These are phyloP conservation scores for Anastatica hierochuntica DNA, from an alignment of 345 rosid species.

Conservation along the genomic window DNA sequence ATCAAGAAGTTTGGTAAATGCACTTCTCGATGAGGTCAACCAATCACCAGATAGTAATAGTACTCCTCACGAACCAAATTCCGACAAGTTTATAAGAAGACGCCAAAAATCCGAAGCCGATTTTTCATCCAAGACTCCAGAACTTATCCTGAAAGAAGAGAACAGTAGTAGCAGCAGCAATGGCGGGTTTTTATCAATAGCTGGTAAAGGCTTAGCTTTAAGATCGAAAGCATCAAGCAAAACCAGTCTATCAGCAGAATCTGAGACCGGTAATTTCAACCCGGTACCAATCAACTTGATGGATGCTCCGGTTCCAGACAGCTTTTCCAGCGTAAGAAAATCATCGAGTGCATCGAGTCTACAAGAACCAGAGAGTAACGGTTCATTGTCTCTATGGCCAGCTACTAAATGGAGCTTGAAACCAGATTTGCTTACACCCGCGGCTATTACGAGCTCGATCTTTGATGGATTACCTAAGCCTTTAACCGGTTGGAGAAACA, in stretches of 20 bases:
- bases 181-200: constrained; percentile 34
- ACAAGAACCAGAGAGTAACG: constrained; percentile 51
- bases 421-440: constrained; percentile 55
- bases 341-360: constrained; percentile 80
- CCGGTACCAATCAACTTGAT: constrained; percentile 35
- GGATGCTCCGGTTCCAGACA: constrained; percentile 30
- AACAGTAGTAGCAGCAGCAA: constrained; percentile 22
- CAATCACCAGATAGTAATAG: constrained; percentile 22
- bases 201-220: constrained; percentile 57
- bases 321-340: constrained; percentile 43
- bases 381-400: constrained; percentile 43
- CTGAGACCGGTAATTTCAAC: constrained; percentile 23
- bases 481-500: constrained; percentile 51
- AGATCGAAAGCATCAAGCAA: constrained; percentile 58
- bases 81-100: constrained; percentile 41
- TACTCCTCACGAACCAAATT: constrained; percentile 14
- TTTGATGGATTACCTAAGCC: constrained; percentile 59
- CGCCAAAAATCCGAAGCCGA: constrained; percentile 65
- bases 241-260: constrained; percentile 27
- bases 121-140: constrained; percentile 36
- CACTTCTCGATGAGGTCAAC: constrained; percentile 36
- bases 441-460: constrained; percentile 49
- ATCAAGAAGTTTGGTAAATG: constrained; percentile 51
- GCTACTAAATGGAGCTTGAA: constrained; percentile 58
- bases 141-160: constrained; percentile 57